A percentile compares a stretch with the other conserved stretches of the same genome.
Evolutionary conservation across 495 filamentous ascomycete genomes (phyloP).

Genomic region (Daldinia grandis): DNA sequence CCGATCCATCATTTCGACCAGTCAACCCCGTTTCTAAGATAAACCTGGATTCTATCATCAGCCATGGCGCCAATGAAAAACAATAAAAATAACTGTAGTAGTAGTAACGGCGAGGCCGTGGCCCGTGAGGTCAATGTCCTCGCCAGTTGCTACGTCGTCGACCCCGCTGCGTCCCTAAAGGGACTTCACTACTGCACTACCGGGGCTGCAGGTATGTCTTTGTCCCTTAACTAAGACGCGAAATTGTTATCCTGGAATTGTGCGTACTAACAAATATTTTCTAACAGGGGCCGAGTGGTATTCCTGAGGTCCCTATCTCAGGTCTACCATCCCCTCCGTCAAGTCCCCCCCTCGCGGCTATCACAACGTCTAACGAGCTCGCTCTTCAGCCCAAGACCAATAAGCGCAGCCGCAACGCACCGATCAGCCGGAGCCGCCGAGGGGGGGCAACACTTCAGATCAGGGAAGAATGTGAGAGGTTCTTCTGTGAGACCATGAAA

Average conservation of each 20-base stretch:
- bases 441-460: conserved; percentile 94
- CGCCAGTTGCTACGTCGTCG: conserved; percentile 85
- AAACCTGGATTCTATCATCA: conserved; percentile 53
- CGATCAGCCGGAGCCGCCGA: conserved; percentile 61
- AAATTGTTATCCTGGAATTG: background rate
- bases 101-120: conserved; percentile 70
- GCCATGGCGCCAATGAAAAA: conserved; percentile 69
- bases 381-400: conserved; percentile 63
- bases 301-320: conserved; percentile 91
- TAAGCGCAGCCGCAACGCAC: conserved; percentile 47
- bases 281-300: conserved; percentile 86
- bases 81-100: conserved; percentile 73
- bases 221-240: background rate
- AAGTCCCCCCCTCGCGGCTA: conserved; percentile 83
- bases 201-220: conserved; percentile 71
- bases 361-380: conserved; percentile 66
- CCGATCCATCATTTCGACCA: conserved; percentile 2
- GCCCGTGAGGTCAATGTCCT: conserved; percentile 71
- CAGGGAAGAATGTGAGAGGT: conserved; percentile 99
- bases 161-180: conserved; percentile 61
- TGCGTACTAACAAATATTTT: conserved; percentile 13
- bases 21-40: conserved; percentile 11
- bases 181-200: conserved; percentile 97
- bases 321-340: conserved; percentile 75
- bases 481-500: conserved; percentile 95